Evolutionary conservation across 495 filamentous ascomycete species (phyloP).

Genomic region (Hypoxylon fuscum): DNA sequence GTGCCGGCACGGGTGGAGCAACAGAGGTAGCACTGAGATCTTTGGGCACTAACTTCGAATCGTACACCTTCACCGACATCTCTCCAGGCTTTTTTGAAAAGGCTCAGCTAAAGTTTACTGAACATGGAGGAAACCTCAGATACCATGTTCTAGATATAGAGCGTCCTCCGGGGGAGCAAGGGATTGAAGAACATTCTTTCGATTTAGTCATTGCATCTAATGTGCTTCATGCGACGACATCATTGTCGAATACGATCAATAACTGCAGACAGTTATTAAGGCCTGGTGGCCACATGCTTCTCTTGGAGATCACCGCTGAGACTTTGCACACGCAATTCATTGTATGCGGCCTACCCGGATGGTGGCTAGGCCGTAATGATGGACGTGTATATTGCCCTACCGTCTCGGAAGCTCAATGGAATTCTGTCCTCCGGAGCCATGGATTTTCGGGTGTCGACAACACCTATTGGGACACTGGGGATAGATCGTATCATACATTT

Average conservation of each 20-base stretch:
- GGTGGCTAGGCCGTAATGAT: conserved; percentile 60
- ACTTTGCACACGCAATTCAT: conserved; percentile 46
- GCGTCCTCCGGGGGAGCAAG: conserved; percentile 51
- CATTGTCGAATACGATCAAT: conserved; percentile 48
- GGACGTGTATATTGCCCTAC: conserved; percentile 50
- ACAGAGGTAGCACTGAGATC: conserved; percentile 45
- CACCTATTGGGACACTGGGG: neutral
- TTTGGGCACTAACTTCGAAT: conserved; percentile 34
- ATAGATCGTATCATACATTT: conserved; percentile 35
- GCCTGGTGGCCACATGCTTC: conserved; percentile 62
- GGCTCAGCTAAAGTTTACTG: too few relatives aligned
- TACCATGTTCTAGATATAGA: conserved; percentile 60
- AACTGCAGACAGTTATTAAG: conserved; percentile 57
- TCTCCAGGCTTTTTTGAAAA: conserved; percentile 53
- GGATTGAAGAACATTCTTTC: conserved; percentile 50
- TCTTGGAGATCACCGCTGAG: conserved; percentile 57
- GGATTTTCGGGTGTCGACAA: conserved; percentile 61
- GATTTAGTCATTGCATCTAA: conserved; percentile 59
- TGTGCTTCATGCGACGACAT: conserved; percentile 59
- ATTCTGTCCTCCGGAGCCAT: conserved; percentile 43
- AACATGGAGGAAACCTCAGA: conserved; percentile 41
- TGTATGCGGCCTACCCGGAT: conserved; percentile 55
- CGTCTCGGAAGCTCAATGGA: conserved; percentile 50
- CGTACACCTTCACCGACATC: conserved; percentile 63
- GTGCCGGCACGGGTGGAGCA: conserved; percentile 57